Conservation (phyloP, 164 flowering plant genomes). For the Dillenia suffruticosa region DNA sequence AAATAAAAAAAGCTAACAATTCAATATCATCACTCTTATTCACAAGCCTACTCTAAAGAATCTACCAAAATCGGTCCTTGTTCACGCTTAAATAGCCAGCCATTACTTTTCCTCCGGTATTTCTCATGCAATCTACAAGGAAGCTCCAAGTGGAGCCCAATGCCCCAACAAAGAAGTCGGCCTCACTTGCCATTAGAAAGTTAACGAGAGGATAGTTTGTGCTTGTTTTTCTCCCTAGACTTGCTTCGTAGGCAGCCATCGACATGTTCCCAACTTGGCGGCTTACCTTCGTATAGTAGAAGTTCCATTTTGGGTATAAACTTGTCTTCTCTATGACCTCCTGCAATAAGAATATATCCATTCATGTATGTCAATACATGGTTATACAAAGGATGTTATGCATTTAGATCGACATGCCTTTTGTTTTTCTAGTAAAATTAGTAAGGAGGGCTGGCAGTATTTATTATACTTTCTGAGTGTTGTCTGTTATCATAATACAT, state of each 20-base stretch:
- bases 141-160: constrained; percentile 97
- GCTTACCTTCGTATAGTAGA: constrained; percentile 76
- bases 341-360: constrained; percentile 23
- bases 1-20: too few species aligned
- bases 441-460: too few species aligned
- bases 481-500: too few species aligned
- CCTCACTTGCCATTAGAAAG: constrained; percentile 73
- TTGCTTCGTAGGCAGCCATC: constrained; percentile 87
- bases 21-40: too few species aligned
- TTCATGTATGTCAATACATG: not conserved
- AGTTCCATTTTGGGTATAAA: constrained; percentile 56
- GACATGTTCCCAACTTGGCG: constrained; percentile 76
- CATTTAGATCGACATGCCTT: not conserved
- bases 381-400: not conserved
- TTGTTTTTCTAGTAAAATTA: too few species aligned
- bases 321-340: constrained; percentile 70
- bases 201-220: constrained; percentile 72
- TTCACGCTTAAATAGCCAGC: constrained; percentile 78
- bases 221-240: constrained; percentile 83
- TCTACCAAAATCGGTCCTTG: constrained; percentile 75
- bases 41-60: too few species aligned
- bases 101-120: constrained; percentile 85
- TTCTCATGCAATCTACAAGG: constrained; percentile 96
- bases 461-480: too few species aligned
- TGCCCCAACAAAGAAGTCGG: constrained; percentile 89